A percentile compares a stretch with the other conserved stretches of the same genome.
Evolutionary conservation across 306 rosid genomes (phyloP).

Genomic region (Dicorynia guianensis): DNA sequence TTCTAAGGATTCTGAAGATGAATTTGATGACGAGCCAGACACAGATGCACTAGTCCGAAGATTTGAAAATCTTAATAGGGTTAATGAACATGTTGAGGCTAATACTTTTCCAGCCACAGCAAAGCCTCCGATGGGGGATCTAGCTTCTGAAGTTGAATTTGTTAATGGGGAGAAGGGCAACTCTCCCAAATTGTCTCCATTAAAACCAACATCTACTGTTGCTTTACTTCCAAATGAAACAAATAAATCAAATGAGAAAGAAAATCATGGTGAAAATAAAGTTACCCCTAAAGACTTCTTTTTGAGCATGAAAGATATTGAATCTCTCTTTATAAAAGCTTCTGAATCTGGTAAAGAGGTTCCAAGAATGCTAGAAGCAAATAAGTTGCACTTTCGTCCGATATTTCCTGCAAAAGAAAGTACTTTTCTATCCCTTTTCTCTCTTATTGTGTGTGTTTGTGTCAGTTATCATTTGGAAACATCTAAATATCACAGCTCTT

Average conservation of each 20-base stretch:
- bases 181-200: constrained; percentile 50
- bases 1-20: constrained; percentile 75
- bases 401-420: constrained; percentile 70
- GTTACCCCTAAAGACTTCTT: constrained; percentile 73
- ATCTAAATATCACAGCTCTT: constrained; percentile 22
- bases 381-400: constrained; percentile 84
- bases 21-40: constrained; percentile 79
- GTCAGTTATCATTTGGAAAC: constrained; percentile 24
- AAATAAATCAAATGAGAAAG: constrained; percentile 49
- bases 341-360: constrained; percentile 86
- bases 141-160: constrained; percentile 56
- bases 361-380: constrained; percentile 95
- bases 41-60: constrained; percentile 67
- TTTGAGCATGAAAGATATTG: constrained; percentile 81
- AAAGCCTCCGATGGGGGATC: constrained; percentile 51
- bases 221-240: constrained; percentile 46
- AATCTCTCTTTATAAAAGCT: constrained; percentile 69
- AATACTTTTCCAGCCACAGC: constrained; percentile 51
- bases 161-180: constrained; percentile 56
- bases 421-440: constrained; percentile 50
- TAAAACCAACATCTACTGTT: constrained; percentile 52
- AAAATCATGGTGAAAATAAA: constrained; percentile 61
- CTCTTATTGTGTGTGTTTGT: constrained; percentile 7
- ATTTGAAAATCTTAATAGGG: constrained; percentile 79
- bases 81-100: constrained; percentile 55